These are phyloP conservation scores for Globisporangium camurandrum DNA, from an alignment of 352 stramenopile species.

Conservation along the genomic window DNA sequence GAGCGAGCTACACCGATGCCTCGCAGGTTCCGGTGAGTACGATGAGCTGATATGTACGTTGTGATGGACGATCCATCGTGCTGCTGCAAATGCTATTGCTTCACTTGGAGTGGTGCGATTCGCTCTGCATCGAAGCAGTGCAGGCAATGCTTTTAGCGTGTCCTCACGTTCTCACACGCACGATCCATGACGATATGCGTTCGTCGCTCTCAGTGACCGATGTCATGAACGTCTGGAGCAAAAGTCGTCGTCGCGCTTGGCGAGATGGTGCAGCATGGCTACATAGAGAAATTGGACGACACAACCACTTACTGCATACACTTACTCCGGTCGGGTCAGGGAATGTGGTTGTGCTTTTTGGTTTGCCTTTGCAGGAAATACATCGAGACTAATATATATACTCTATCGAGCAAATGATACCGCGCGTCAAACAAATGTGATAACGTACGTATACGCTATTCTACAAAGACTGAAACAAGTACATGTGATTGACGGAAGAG, in stretches of 20 bases:
- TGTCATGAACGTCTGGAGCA: slow-evolving; percentile 38
- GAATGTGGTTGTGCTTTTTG: no score
- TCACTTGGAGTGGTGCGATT: not conserved
- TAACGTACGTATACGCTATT: no score
- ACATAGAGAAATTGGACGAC: slow-evolving; percentile 44
- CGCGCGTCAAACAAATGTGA: no score
- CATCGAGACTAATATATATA: no score
- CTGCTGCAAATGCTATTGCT: no score
- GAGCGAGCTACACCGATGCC: slow-evolving; percentile 51
- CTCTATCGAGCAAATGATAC: no score
- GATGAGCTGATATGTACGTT: slow-evolving; percentile 66
- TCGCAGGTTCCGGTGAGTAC: slow-evolving; percentile 56
- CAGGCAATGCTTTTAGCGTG: not conserved
- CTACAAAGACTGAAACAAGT: no score
- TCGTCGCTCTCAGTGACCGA: slow-evolving; percentile 34
- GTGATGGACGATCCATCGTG: no score
- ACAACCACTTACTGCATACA: no score
- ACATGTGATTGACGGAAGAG: no score
- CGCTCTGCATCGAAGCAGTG: not conserved
- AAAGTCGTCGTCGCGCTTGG: slow-evolving; percentile 59
- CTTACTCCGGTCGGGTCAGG: no score
- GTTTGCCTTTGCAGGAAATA: no score
- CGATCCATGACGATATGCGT: not conserved
- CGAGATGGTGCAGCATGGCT: slow-evolving; percentile 59
- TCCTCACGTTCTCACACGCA: not conserved